These are phyloP conservation scores for Pyrus communis DNA, from an alignment of 306 rosid genomes.

Conservation along the genomic window DNA sequence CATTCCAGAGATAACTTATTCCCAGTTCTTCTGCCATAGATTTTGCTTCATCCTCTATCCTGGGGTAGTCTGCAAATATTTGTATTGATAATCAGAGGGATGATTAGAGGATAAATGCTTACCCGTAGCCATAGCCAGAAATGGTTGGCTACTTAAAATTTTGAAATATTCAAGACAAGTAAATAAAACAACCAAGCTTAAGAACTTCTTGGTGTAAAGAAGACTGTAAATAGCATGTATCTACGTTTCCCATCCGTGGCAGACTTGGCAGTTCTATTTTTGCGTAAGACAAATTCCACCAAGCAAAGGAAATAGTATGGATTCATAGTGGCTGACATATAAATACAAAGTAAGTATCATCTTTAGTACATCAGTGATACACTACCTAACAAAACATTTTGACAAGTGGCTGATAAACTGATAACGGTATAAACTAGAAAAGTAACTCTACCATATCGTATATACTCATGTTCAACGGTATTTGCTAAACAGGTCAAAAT, in stretches of 20 bases:
- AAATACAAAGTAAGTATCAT: neutral
- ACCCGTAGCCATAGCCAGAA: constrained; percentile 3
- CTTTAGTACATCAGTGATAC: neutral
- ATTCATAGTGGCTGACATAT: neutral
- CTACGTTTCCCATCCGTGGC: neutral
- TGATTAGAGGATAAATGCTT: constrained; percentile 9
- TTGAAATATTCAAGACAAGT: neutral
- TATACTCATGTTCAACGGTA: neutral
- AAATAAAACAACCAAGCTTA: constrained; percentile 4
- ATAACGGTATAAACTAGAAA: neutral
- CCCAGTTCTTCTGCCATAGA: constrained; percentile 62
- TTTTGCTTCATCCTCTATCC: constrained; percentile 86
- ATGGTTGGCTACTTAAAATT: constrained; percentile 2
- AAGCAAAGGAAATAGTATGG: neutral
- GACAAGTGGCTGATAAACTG: neutral
- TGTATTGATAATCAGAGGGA: constrained; percentile 13
- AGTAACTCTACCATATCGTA: neutral
- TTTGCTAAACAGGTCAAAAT: neutral
- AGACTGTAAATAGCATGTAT: neutral
- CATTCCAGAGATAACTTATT: constrained; percentile 55
- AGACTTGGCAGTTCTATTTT: neutral
- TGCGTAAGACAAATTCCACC: neutral
- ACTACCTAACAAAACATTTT: neutral
- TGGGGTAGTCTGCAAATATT: constrained; percentile 66
- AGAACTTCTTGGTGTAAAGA: constrained; percentile 2